Evolutionary conservation across 164 flowering plant species (phyloP).

Genomic region (Macadamia tetraphylla): DNA sequence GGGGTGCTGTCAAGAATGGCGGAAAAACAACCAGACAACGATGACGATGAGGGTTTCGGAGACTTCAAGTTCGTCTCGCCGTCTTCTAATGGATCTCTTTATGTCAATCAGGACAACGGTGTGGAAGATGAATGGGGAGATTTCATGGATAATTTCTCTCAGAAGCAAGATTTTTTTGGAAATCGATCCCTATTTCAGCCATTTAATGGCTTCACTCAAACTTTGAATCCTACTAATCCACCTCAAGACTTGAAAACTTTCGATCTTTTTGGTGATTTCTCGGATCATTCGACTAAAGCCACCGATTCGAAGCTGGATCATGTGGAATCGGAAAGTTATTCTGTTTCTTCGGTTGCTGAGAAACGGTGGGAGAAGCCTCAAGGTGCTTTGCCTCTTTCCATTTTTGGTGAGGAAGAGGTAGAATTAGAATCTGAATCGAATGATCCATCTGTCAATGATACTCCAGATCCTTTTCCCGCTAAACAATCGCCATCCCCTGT

Average conservation of each 20-base stretch:
- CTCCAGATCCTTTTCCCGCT: slow-evolving; percentile 10
- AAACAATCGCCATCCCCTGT: slow-evolving; percentile 2
- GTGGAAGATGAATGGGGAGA: slow-evolving; percentile 71
- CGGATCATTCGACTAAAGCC: slow-evolving; percentile 2
- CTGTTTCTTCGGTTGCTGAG: too few species aligned
- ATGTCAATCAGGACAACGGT: slow-evolving; percentile 4
- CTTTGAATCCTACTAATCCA: not conserved
- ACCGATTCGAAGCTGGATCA: not conserved
- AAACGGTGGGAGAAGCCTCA: too few species aligned
- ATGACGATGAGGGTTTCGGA: slow-evolving; percentile 67
- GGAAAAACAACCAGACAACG: slow-evolving; percentile 32
- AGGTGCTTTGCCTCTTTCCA: not conserved
- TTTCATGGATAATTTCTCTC: slow-evolving; percentile 34
- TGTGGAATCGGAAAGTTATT: too few species aligned
- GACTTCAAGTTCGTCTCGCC: slow-evolving; percentile 55
- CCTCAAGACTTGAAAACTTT: slow-evolving; percentile 3
- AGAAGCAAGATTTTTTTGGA: slow-evolving; percentile 5
- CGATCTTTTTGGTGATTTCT: slow-evolving; percentile 19
- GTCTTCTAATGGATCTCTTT: slow-evolving; percentile 1
- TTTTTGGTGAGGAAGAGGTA: slow-evolving; percentile 54
- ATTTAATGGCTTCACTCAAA: not conserved
- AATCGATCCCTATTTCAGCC: slow-evolving; percentile 3
- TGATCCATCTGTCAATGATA: slow-evolving; percentile 10
- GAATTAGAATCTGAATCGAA: slow-evolving; percentile 20
- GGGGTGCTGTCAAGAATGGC: slow-evolving; percentile 25